A percentile compares a stretch with the other conserved stretches of the same genome.
phyloP scores from a whole-genome alignment of 129 eudicot species.

The Solidago caesia region DNA sequence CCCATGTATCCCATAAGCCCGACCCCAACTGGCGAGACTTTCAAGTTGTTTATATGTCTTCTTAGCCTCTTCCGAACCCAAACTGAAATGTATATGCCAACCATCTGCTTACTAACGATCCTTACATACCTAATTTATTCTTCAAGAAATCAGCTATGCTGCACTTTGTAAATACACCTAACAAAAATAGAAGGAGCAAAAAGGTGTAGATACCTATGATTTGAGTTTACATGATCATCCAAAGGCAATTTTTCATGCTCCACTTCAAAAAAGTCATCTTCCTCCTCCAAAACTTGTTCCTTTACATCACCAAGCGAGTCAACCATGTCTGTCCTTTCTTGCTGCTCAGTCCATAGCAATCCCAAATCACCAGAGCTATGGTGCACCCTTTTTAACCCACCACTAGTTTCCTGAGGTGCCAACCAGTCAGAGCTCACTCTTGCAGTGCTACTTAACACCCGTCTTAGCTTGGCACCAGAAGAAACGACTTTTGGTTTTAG shows the following conservation, averaged over 20 bases:
- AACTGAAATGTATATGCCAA: slow-evolving; percentile 84
- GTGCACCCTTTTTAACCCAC: slow-evolving; percentile 59
- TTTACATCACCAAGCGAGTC: slow-evolving; percentile 50
- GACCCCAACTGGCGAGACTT: slow-evolving; percentile 94
- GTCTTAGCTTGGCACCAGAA: slow-evolving; percentile 53
- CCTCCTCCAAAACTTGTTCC: slow-evolving; percentile 57
- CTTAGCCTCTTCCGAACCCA: slow-evolving; percentile 93
- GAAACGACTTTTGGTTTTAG: slow-evolving; percentile 51
- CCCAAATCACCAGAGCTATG: slow-evolving; percentile 74
- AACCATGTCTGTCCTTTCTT: slow-evolving; percentile 43
- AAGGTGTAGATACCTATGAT: slow-evolving; percentile 27
- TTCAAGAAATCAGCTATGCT: slow-evolving; percentile 29
- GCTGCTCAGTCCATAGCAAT: slow-evolving; percentile 44
- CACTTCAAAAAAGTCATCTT: slow-evolving; percentile 51
- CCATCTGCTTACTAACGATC: slow-evolving; percentile 97
- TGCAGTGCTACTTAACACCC: slow-evolving; percentile 65
- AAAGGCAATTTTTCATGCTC: slow-evolving; percentile 25
- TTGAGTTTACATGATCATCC: slow-evolving; percentile 19
- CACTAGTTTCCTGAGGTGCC: slow-evolving; percentile 27
- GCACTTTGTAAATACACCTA: not conserved
- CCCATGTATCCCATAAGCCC: slow-evolving; percentile 99
- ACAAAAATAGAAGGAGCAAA: not conserved
- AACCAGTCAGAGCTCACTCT: slow-evolving; percentile 54
- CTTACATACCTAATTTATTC: slow-evolving; percentile 52
- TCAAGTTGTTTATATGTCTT: slow-evolving; percentile 82